Evolutionary conservation across 208 protist genomes (phyloP).

Genomic region (Jaenimonas drosophilae): DNA sequence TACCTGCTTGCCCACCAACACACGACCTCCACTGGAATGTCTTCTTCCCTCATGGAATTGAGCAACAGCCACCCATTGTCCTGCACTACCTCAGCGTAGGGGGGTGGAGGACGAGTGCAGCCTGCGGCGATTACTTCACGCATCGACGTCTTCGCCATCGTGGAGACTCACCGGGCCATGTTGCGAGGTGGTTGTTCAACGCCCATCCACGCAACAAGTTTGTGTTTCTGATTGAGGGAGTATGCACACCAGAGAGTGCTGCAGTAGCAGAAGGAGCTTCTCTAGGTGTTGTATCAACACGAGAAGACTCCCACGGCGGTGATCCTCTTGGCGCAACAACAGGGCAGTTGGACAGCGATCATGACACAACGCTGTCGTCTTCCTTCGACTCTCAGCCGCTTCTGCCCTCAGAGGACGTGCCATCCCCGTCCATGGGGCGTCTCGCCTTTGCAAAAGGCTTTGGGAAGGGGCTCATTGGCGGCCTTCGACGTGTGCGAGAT

Average conservation of each 20-base stretch:
- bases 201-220: constrained; percentile 43
- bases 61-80: constrained; percentile 30
- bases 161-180: constrained; percentile 55
- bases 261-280: background rate
- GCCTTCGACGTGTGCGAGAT: too few relatives aligned
- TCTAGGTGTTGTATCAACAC: background rate
- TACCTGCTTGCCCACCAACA: background rate
- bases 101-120: constrained; percentile 38
- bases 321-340: too few relatives aligned
- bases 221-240: constrained; percentile 46
- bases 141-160: constrained; percentile 43
- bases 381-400: too few relatives aligned
- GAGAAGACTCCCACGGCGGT: too few relatives aligned
- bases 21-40: constrained; percentile 32
- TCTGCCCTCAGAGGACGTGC: too few relatives aligned
- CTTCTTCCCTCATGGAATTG: constrained; percentile 51
- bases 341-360: too few relatives aligned
- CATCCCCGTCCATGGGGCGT: too few relatives aligned
- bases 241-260: background rate
- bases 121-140: constrained; percentile 55
- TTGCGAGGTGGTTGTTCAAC: constrained; percentile 52
- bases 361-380: too few relatives aligned
- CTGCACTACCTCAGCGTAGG: constrained; percentile 60
- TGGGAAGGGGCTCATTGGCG: too few relatives aligned
- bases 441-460: too few relatives aligned